Evolutionary conservation across 768 basidiomycete genomes (phyloP), one percentile per base, ranked within the genome.

Genomic region (Ephemerocybe angulata): DNA sequence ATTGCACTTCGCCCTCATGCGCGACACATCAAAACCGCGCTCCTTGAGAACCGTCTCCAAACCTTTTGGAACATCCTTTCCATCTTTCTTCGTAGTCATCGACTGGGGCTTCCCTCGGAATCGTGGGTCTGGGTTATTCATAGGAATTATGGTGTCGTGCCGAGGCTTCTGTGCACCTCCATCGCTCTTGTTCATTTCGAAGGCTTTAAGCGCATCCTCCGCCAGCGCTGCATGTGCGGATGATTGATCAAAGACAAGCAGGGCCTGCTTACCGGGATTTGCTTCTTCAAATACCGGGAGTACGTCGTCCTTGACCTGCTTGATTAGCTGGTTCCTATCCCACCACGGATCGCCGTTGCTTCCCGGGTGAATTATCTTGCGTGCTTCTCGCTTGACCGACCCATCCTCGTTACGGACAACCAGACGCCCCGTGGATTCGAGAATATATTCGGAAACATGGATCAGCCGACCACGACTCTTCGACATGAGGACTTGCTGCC

Each of bases 161-260:
- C 72, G 71, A 1, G 35, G 52, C 1, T 63, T 56, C 57, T 76
- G 75, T 40, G 72, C 71, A 30, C 76, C 70, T 12, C 76, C 71
- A 62, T 73, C 58, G 0, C 61, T 63, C 55, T 71, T 73, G 52
- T 77, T 77, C 74, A 76, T 76, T 38, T 75, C 65, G 25, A 68
- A 73, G 1, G 72, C 74, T 53, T 69, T 69, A 15, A 77, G 67
- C 4, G 73, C 69, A 63, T 76, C 69, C 5, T 67, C 64, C 13
- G 68, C 59, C 11, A 75, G 62, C 2, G 69, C 66, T 1, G 60
- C 70, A 60, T 78, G 75, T 24, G 72, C 73, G 2, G 76, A 76
- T 11, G 75, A 75, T 47, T 76, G 70, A 62, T 77, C 71, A 60
- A 73, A 77, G 27, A 77, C 61, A 37, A 77, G 76, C 0, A 75